A percentile compares a stretch with the other conserved stretches of the same genome.
Conservation (phyloP, 345 rosid genomes). For the Tarenaya hassleriana region DNA sequence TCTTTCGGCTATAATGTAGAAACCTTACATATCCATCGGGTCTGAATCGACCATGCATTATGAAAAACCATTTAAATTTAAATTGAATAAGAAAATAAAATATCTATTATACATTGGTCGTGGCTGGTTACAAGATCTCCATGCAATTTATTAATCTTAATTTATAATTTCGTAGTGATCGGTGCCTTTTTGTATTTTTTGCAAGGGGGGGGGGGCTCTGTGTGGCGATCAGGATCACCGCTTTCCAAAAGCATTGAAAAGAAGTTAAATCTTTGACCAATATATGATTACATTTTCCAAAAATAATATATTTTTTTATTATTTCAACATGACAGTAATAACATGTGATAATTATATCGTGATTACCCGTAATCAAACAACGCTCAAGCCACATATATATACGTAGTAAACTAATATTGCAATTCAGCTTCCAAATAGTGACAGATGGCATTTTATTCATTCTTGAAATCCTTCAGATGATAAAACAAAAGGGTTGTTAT, state of each 20-base stretch:
- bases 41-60: no score
- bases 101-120: no score
- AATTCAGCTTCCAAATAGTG: no score
- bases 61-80: no score
- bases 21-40: no score
- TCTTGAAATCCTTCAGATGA: no score
- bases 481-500: not conserved
- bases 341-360: not conserved
- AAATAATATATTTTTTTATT: not conserved
- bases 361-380: no score
- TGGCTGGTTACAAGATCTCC: not conserved
- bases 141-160: not conserved
- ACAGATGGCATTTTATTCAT: no score
- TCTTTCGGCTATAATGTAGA: no score
- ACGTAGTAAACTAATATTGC: no score
- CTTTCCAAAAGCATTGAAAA: slow-evolving; percentile 9
- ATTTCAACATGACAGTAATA: slow-evolving; percentile 5
- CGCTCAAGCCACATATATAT: no score
- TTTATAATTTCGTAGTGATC: not conserved
- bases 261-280: not conserved
- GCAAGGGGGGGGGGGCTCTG: not conserved
- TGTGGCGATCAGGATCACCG: slow-evolving; percentile 9
- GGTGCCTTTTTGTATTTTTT: not conserved
- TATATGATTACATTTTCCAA: not conserved
- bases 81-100: no score